Evolutionary conservation across 1,284 basidiomycete genomes (phyloP), one percentile per base, ranked within the genome.

Genomic region (Caloboletus inedulis): DNA sequence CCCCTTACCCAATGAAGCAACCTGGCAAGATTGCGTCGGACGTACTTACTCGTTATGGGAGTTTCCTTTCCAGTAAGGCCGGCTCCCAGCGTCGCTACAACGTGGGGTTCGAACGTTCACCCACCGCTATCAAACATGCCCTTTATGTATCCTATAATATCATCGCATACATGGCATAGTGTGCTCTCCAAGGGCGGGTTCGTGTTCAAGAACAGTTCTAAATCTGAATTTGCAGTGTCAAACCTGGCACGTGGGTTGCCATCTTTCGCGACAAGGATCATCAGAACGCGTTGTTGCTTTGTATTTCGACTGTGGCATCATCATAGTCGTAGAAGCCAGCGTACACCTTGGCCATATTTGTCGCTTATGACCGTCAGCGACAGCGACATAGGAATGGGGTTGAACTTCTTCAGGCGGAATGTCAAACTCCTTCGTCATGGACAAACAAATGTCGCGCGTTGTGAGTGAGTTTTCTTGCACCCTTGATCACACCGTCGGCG

Each of bases 271-370:
- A 99, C 92, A 41, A 99, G 79, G 30, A 99, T 85, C 64, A 99
- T 89, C 16, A 97, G 96, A 1, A 98, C 91, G 36, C 93, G 88
- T 72, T 99, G 97, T 72, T 99, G 96, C 76, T 99, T 99, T 55
- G 87, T 89, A 30, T 79, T 74, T 99, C 97, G 37, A 93, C 83
- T 0, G 95, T 98, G 52, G 88, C 81, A 66, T 94, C 83, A 70
- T 98, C 94, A 72, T 99, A 99, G 57, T 87, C 83, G 73, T 99
- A 99, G 77, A 94, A 99, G 4, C 97, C 97, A 31, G 96, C 94
- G 64, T 90, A 98, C 41, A 99, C 94, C 76, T 96, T 96, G 54
- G 96, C 96, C 94, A 97, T 97, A 73, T 99, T 99, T 98, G 96
- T 23, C 93, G 83, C 77, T 98, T 99, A 78, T 98, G 93, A 30